phyloP scores from a whole-genome alignment of 257 asterid genomes.

The Solanum corneliomulleri region DNA sequence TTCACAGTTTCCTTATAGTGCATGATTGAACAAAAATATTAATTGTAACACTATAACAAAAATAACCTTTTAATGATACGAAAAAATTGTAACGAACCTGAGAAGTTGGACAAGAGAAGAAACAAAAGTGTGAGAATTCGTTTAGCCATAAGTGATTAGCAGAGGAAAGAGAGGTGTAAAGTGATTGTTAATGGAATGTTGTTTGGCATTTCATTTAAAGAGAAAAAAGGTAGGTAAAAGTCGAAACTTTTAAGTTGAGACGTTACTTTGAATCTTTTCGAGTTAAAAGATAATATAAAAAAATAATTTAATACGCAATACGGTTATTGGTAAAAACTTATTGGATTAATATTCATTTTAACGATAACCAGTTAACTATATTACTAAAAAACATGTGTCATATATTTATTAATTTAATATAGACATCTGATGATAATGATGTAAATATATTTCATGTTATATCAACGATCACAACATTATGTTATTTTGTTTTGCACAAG shows the following conservation, averaged over 20 bases:
- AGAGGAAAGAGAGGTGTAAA: background rate
- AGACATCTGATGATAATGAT: background rate
- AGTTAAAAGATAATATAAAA: background rate
- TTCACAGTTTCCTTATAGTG: no score
- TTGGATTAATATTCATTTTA: rapidly evolving
- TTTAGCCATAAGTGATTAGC: slow-evolving; percentile 22
- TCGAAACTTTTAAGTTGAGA: background rate
- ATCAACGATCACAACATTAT: background rate
- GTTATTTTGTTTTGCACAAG: background rate
- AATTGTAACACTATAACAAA: background rate
- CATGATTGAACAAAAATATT: background rate
- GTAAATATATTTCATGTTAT: no score
- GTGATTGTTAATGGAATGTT: background rate
- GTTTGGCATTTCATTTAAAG: background rate
- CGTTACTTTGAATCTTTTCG: background rate
- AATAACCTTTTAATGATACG: background rate
- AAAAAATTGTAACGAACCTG: slow-evolving; percentile 12
- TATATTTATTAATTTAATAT: background rate
- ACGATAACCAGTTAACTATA: rapidly evolving
- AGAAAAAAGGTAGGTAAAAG: background rate
- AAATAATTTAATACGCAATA: background rate
- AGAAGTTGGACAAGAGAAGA: slow-evolving; percentile 9
- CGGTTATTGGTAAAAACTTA: no score
- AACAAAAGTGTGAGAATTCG: background rate
- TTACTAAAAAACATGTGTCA: rapidly evolving